Evolutionary conservation across 306 rosid species (phyloP).

Genomic region (Oxytropis ochrocephala): DNA sequence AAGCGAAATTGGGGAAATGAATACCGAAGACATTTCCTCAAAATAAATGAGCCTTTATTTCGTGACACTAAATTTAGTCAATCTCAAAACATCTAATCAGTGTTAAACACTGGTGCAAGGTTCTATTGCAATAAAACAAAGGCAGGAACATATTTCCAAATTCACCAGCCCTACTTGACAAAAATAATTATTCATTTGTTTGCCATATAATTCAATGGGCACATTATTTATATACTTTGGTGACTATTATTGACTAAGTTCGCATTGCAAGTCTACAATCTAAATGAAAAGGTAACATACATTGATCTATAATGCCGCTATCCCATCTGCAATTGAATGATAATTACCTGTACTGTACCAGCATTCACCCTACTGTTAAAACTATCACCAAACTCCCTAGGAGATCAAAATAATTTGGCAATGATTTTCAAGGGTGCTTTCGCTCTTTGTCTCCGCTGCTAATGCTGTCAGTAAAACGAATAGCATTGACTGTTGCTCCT

Average conservation of each 20-base stretch:
- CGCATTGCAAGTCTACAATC: not conserved
- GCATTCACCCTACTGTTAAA: conserved; percentile 1
- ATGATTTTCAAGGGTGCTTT: not conserved
- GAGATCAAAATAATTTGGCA: conserved; percentile 18
- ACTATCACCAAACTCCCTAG: conserved; percentile 29
- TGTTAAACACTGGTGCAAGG: not conserved
- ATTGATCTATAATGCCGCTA: not conserved
- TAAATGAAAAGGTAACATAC: not conserved
- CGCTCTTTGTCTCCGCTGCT: conserved; percentile 13
- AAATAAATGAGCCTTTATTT: not conserved
- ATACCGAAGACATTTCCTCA: too few species aligned
- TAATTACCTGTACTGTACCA: not conserved
- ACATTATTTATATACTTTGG: conserved; percentile 4
- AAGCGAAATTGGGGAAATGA: too few species aligned
- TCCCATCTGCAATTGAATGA: not conserved
- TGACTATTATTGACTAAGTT: not conserved
- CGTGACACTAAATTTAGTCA: not conserved
- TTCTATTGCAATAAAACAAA: not conserved
- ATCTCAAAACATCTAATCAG: not conserved
- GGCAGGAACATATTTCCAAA: not conserved
- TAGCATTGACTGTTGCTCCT: conserved; percentile 20
- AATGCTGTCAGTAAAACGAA: conserved; percentile 22
- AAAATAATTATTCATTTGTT: not conserved
- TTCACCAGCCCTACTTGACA: not conserved
- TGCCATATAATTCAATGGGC: not conserved